Conservation (phyloP, 2,329 filamentous ascomycete species). For the Penicillium griseofulvum region DNA sequence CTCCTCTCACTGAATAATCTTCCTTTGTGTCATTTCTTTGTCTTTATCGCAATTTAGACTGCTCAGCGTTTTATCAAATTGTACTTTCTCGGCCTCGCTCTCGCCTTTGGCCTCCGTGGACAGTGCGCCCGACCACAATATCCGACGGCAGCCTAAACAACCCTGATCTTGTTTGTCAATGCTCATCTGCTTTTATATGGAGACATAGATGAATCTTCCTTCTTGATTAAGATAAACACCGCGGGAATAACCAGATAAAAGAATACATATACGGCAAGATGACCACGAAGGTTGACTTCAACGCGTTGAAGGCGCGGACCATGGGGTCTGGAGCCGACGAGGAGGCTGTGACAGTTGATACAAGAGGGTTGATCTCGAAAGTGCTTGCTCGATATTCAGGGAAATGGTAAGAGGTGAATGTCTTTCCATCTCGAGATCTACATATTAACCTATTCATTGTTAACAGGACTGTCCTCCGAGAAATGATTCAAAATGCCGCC, state of each 20-base stretch:
- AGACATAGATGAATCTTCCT: background rate
- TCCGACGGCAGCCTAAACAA: background rate
- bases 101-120: background rate
- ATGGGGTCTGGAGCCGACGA: constrained; percentile 84
- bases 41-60: background rate
- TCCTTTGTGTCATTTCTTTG: background rate
- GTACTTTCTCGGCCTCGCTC: background rate
- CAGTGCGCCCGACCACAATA: background rate
- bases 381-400: constrained; percentile 94
- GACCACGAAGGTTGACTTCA: constrained; percentile 67
- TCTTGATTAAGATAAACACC: background rate
- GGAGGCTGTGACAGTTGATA: constrained; percentile 97
- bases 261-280: constrained; percentile 43
- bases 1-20: background rate
- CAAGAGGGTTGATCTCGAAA: constrained; percentile 93
- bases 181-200: background rate
- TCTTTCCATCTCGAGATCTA: background rate
- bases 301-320: constrained; percentile 77
- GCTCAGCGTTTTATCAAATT: background rate
- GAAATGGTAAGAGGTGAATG: constrained; percentile 69
- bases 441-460: constrained; percentile 13
- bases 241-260: background rate
- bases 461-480: constrained; percentile 65
- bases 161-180: background rate
- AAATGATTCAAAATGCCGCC: constrained; percentile 97